Conservation (phyloP, 2,329 filamentous ascomycete genomes). For the Ustilaginoidea virens region DNA sequence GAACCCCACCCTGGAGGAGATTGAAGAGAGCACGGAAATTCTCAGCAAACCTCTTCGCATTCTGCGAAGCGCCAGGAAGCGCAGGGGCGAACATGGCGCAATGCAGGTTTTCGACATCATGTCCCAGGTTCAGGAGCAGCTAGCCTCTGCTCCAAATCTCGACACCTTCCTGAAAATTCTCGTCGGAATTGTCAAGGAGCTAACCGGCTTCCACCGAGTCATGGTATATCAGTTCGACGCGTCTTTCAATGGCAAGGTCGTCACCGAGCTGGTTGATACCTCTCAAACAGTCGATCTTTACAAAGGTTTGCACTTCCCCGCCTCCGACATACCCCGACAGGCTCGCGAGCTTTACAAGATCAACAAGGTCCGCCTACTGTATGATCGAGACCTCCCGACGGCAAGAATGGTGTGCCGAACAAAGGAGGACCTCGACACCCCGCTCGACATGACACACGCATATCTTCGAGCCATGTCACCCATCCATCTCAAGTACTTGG, state of each 20-base stretch:
- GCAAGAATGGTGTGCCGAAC: slow-evolving; percentile 70
- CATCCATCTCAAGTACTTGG: slow-evolving; percentile 75
- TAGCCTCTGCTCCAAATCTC: slow-evolving; percentile 55
- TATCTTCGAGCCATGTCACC: slow-evolving; percentile 84
- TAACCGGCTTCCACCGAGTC: slow-evolving; percentile 82
- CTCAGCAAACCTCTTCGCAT: slow-evolving; percentile 65
- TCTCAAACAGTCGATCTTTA: slow-evolving; percentile 68
- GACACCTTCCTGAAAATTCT: slow-evolving; percentile 65
- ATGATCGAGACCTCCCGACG: slow-evolving; percentile 68
- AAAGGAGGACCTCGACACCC: slow-evolving; percentile 54
- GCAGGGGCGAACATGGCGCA: slow-evolving; percentile 62
- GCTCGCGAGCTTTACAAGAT: slow-evolving; percentile 79
- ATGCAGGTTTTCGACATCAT: slow-evolving; percentile 90
- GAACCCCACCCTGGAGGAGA: slow-evolving; percentile 58
- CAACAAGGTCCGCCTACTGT: slow-evolving; percentile 78
- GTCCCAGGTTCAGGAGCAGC: slow-evolving; percentile 79
- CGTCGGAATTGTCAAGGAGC: slow-evolving; percentile 73
- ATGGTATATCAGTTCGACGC: slow-evolving; percentile 89
- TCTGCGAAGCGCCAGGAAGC: slow-evolving; percentile 57
- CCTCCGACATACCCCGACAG: slow-evolving; percentile 73
- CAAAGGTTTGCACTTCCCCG: slow-evolving; percentile 77
- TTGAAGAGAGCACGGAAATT: slow-evolving; percentile 59
- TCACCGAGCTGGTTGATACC: slow-evolving; percentile 75
- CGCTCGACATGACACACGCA: slow-evolving; percentile 69
- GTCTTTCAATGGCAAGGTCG: slow-evolving; percentile 69